A percentile compares a stretch with the other conserved stretches of the same genome.
Evolutionary conservation across 1,139 yeast species (phyloP).

Genomic region (Pichia terricola): DNA sequence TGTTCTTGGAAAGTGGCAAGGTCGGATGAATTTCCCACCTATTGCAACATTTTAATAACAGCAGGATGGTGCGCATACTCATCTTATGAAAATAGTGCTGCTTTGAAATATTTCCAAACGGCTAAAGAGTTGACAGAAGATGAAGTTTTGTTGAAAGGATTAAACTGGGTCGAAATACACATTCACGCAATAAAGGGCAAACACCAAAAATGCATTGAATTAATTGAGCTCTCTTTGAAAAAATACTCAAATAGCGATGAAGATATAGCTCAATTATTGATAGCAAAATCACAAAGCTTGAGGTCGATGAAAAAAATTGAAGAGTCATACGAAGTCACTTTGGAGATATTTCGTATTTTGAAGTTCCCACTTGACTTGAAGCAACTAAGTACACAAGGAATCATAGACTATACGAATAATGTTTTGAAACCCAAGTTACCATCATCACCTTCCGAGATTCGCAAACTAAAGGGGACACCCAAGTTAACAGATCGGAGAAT

Average conservation of each 20-base stretch:
- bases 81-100: constrained; percentile 28
- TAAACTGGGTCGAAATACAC: constrained; percentile 30
- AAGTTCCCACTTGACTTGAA: constrained; percentile 26
- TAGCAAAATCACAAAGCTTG: constrained; percentile 34
- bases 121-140: constrained; percentile 26
- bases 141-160: constrained; percentile 20
- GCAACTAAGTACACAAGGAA: constrained; percentile 15
- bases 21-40: constrained; percentile 25
- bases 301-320: constrained; percentile 27
- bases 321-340: constrained; percentile 32
- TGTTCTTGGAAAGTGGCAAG: constrained; percentile 26
- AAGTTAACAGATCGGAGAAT: constrained; percentile 26
- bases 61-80: constrained; percentile 33
- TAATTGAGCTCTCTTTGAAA: constrained; percentile 24
- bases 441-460: constrained; percentile 34
- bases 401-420: constrained; percentile 14
- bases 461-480: constrained; percentile 26
- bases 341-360: constrained; percentile 27
- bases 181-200: constrained; percentile 26
- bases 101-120: constrained; percentile 28
- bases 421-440: constrained; percentile 31
- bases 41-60: constrained; percentile 28
- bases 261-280: constrained; percentile 29
- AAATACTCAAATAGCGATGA: constrained; percentile 16
- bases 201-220: constrained; percentile 26